Evolutionary conservation across 768 basidiomycete genomes (phyloP), one percentile per base, ranked within the genome.

Genomic region (Suillus weaverae): DNA sequence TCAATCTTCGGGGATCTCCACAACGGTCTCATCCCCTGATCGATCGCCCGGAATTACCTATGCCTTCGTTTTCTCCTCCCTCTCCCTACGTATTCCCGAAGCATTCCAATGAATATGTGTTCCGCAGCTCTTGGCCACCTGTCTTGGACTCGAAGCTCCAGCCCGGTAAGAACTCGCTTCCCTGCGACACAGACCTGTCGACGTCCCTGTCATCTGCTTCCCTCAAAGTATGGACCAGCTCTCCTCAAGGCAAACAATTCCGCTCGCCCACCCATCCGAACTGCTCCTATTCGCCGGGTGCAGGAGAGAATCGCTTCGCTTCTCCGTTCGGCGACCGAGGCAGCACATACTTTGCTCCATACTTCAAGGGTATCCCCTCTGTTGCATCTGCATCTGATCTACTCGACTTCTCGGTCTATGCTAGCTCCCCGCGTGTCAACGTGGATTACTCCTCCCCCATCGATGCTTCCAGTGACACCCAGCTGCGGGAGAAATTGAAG

Each of bases 311-410:
- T 38, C 22, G 22, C 20, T 54, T 54, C 53, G 53, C 33, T 54
- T 54, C 53, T 35, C 53, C 53, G n/a, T 54, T 54, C 20, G 53
- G 53, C 11, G 20, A 54, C 20, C 20, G 53, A 33, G 53, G 1
- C 65, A 72, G 36, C 50, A 20, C 48, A 10, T 53, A 22, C 26
- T 22, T 51, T 41, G 48, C 39, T 22, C 50, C 64, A 22, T 63
- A 46, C 39, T 51, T 51, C 41, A 36, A 64, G 30, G 61, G 46
- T 35, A 18, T 41, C 38, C 65, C 69, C 13, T 62, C 56, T 43
- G 3, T 59, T 13, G 63, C 70, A 13, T 65, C 57, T 1, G 63
- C 60, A 16, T 9, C 57, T 16, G 69, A 62, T 53, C 13, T 59
- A 5, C 44, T 60, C 1, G 33, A 69, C 54, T 50, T 64, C 62